Conservation (phyloP, 2,329 filamentous ascomycete genomes). For the Verticillium klebahnii region DNA sequence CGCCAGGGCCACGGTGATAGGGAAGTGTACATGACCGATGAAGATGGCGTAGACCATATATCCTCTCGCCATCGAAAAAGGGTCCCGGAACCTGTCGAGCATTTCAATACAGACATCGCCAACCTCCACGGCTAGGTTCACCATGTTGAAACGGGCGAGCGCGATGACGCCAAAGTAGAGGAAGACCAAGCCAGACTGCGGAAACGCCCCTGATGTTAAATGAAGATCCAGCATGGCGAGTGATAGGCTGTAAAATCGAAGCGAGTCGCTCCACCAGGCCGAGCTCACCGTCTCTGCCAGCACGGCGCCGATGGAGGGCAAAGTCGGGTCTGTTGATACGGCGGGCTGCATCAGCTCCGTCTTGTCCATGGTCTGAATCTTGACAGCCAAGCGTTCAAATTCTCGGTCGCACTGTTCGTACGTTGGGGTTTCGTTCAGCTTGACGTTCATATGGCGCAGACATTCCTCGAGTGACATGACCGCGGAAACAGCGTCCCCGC, state of each 20-base stretch:
- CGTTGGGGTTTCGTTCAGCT: conserved; percentile 59
- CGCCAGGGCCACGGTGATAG: conserved; percentile 52
- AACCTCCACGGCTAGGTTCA: conserved; percentile 62
- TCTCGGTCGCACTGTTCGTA: conserved; percentile 74
- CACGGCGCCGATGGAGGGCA: conserved; percentile 64
- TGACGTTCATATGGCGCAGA: conserved; percentile 63
- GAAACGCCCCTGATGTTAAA: conserved; percentile 58
- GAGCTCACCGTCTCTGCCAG: conserved; percentile 65
- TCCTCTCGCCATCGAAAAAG: conserved; percentile 63
- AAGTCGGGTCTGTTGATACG: conserved; percentile 42
- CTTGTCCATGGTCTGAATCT: conserved; percentile 54
- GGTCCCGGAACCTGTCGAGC: conserved; percentile 57
- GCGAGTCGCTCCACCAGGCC: conserved; percentile 67
- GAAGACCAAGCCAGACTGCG: conserved; percentile 66
- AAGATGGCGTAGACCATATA: conserved; percentile 67
- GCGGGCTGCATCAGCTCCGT: conserved; percentile 38
- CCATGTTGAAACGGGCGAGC: conserved; percentile 65
- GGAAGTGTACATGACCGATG: conserved; percentile 63
- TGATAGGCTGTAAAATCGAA: conserved; percentile 69
- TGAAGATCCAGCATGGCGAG: conserved; percentile 64
- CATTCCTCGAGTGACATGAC: conserved; percentile 68
- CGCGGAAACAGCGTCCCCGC: conserved; percentile 65
- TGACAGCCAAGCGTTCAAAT: conserved; percentile 60
- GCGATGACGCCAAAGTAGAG: conserved; percentile 64
- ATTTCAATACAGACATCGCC: conserved; percentile 59